These are phyloP conservation scores for Aureobasidium uvarum DNA, from an alignment of 2,329 filamentous ascomycete species.

Conservation along the genomic window DNA sequence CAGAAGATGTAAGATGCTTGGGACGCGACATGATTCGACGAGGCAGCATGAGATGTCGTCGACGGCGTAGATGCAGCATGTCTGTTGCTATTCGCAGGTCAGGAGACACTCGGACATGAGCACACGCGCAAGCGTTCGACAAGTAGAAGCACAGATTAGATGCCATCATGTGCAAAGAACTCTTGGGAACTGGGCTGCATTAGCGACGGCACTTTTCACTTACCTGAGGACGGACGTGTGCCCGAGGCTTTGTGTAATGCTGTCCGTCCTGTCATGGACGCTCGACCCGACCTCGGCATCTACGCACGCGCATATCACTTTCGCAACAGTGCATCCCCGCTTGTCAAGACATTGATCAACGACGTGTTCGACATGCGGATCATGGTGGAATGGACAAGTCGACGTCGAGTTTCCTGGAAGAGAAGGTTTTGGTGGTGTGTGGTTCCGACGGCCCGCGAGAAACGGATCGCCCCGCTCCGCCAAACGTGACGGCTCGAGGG, in stretches of 20 bases:
- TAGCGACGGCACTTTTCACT: constrained; percentile 23
- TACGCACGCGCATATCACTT: neutral
- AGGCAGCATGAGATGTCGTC: neutral
- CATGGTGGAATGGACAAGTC: neutral
- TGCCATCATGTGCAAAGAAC: constrained; percentile 1
- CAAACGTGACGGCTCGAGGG: constrained; percentile 5
- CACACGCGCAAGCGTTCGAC: neutral
- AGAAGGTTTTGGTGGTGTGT: constrained; percentile 7
- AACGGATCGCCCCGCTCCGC: constrained; percentile 23
- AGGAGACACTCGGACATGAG: constrained; percentile 6
- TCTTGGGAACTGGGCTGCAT: constrained; percentile 14
- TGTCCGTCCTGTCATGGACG: neutral
- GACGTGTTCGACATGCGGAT: constrained; percentile 17
- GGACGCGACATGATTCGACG: constrained; percentile 3
- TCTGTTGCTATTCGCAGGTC: constrained; percentile 17
- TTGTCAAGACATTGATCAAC: neutral
- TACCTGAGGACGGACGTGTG: neutral
- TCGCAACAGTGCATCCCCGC: constrained; percentile 1
- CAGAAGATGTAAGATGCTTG: constrained; percentile 7
- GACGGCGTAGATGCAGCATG: neutral
- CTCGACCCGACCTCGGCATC: neutral
- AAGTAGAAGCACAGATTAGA: neutral
- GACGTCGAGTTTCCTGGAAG: neutral
- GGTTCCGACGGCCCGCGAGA: constrained; percentile 20
- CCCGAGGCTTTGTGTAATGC: constrained; percentile 10